phyloP scores from a whole-genome alignment of 331 rosid genomes.

The Quercus lobata region DNA sequence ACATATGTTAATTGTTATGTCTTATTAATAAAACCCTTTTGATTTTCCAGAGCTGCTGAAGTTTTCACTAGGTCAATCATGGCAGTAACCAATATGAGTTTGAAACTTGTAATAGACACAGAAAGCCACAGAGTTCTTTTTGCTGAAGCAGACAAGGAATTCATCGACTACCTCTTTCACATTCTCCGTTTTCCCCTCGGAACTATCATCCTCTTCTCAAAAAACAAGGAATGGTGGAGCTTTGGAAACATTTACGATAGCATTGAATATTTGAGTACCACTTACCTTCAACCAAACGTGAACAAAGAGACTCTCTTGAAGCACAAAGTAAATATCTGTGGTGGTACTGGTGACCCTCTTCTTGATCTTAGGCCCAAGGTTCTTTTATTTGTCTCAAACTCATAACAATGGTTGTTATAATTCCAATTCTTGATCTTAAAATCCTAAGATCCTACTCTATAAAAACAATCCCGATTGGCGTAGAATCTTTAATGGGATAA shows the following conservation, averaged over 20 bases:
- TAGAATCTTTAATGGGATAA: no score
- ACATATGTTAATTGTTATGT: no score
- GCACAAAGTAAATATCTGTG: background rate
- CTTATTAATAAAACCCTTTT: no score
- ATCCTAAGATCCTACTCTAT: no score
- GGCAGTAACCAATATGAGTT: background rate
- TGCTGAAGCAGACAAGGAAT: slow-evolving; percentile 19
- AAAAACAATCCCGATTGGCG: no score
- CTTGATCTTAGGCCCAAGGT: no score
- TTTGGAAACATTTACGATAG: slow-evolving; percentile 20
- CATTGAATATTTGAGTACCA: slow-evolving; percentile 1
- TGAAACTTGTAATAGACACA: slow-evolving; percentile 29
- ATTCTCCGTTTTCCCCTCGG: slow-evolving; percentile 19
- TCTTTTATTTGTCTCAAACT: no score
- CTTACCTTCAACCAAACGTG: background rate
- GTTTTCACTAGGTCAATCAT: background rate
- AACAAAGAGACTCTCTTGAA: slow-evolving; percentile 8
- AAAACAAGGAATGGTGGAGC: background rate
- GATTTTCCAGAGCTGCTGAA: no score
- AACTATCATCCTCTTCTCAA: slow-evolving; percentile 7
- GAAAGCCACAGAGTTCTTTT: background rate
- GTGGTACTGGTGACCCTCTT: background rate
- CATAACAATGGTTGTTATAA: no score
- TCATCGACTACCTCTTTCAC: slow-evolving; percentile 19
- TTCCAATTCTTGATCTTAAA: no score